Conservation (phyloP, 257 asterid species). For the Marsdenia floribunda region DNA sequence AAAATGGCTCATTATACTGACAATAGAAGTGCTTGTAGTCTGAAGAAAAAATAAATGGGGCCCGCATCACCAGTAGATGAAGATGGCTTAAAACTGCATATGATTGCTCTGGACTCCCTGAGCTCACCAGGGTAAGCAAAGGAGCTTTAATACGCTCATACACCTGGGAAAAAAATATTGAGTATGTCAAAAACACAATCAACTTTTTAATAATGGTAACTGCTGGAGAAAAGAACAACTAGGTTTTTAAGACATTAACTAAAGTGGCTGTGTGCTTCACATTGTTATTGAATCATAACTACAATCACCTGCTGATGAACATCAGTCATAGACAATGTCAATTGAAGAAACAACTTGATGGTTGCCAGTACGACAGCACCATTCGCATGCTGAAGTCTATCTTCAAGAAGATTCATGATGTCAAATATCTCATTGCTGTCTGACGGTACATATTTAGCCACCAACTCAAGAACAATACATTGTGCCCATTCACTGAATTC, state of each 20-base stretch:
- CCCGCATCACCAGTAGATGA: constrained; percentile 96
- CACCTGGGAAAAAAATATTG: constrained; percentile 43
- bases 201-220: not conserved
- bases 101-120: constrained; percentile 98
- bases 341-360: constrained; percentile 78
- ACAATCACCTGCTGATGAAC: constrained; percentile 92
- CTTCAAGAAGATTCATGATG: constrained; percentile 99
- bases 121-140: constrained; percentile 91
- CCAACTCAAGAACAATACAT: constrained; percentile 81
- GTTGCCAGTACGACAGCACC: constrained; percentile 99
- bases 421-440: constrained; percentile 95
- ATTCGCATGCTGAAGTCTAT: constrained; percentile 99
- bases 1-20: constrained; percentile 96
- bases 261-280: not conserved
- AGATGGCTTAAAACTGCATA: constrained; percentile 94
- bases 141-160: constrained; percentile 99
- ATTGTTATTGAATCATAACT: not conserved
- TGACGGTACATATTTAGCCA: constrained; percentile 79
- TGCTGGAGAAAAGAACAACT: not conserved
- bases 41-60: constrained; percentile 84
- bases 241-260: not conserved
- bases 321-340: constrained; percentile 97
- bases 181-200: constrained; percentile 7
- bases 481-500: constrained; percentile 99
- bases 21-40: constrained; percentile 99